A percentile compares a stretch with the other conserved stretches of the same genome.
Evolutionary conservation across 257 asterid species (phyloP).

Genomic region (Misopates orontium): DNA sequence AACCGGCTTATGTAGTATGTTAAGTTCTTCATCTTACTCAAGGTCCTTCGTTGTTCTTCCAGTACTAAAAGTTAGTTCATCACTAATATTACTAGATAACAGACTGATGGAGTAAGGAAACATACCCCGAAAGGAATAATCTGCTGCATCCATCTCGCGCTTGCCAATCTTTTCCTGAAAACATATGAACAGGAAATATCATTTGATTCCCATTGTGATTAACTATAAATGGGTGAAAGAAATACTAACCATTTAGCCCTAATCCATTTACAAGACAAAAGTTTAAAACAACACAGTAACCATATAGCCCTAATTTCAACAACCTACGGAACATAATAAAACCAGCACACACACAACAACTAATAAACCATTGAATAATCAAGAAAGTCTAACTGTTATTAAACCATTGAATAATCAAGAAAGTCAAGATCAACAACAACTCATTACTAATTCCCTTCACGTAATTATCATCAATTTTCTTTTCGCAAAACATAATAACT

Average conservation of each 20-base stretch:
- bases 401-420: not conserved
- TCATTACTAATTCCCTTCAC: not conserved
- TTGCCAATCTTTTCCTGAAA: conserved; percentile 65
- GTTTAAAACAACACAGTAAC: not conserved
- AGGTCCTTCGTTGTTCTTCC: conserved; percentile 2
- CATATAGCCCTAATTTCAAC: too few species aligned
- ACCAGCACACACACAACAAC: not conserved
- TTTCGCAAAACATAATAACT: not conserved
- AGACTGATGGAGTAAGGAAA: conserved; percentile 9
- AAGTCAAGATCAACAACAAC: conserved; percentile 5
- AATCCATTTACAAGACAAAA: not conserved
- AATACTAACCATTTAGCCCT: not conserved
- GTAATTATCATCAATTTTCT: conserved; percentile 13
- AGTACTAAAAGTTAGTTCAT: not conserved
- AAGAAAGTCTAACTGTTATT: too few species aligned
- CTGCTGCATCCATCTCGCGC: conserved; percentile 87
- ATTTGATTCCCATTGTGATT: conserved; percentile 2
- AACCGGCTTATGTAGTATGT: not conserved
- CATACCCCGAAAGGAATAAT: conserved; percentile 87
- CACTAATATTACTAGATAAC: not conserved
- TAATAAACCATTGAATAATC: not conserved
- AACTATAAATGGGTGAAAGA: too few species aligned
- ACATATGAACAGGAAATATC: conserved; percentile 20
- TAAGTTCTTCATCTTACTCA: not conserved
- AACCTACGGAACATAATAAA: too few species aligned